A percentile compares a stretch with the other conserved stretches of the same genome.
phyloP scores from a whole-genome alignment of 2,329 filamentous ascomycete genomes.

The Colletotrichum euphorbiae region DNA sequence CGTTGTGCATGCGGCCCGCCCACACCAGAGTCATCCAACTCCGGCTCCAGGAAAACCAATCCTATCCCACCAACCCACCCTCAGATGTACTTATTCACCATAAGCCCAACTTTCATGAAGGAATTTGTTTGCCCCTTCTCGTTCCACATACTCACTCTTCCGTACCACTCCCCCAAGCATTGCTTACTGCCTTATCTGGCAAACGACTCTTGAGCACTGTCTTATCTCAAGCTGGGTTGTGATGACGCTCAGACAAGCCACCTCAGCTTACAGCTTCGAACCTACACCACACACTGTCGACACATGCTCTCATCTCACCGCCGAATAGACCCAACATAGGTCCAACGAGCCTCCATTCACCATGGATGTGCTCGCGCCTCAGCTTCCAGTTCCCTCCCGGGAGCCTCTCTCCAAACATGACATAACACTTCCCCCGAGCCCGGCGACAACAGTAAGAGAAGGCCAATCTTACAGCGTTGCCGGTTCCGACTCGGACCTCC shows the following conservation, averaged over 20 bases:
- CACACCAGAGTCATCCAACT: constrained; percentile 34
- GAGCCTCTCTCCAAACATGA: constrained; percentile 33
- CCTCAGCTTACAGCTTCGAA: not conserved
- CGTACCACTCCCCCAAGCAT: not conserved
- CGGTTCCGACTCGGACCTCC: constrained; percentile 35
- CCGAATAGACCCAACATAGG: not conserved
- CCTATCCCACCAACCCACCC: constrained; percentile 23
- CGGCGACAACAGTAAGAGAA: constrained; percentile 53
- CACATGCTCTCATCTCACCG: not conserved
- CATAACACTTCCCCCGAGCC: constrained; percentile 52
- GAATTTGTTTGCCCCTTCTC: not conserved
- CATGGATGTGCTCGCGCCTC: constrained; percentile 21
- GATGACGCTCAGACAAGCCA: not conserved
- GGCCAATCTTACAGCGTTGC: constrained; percentile 52
- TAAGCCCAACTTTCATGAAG: not conserved
- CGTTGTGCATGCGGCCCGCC: constrained; percentile 25
- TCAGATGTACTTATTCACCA: constrained; percentile 27
- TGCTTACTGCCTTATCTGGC: not conserved
- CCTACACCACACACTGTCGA: not conserved
- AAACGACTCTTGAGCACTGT: not conserved
- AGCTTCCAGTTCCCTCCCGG: constrained; percentile 4
- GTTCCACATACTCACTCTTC: not conserved
- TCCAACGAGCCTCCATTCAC: not conserved
- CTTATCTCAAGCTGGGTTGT: not conserved
- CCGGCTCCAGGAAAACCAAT: constrained; percentile 33